Evolutionary conservation across 2,329 filamentous ascomycete species (phyloP).

Genomic region (Aspergillus amoenus): DNA sequence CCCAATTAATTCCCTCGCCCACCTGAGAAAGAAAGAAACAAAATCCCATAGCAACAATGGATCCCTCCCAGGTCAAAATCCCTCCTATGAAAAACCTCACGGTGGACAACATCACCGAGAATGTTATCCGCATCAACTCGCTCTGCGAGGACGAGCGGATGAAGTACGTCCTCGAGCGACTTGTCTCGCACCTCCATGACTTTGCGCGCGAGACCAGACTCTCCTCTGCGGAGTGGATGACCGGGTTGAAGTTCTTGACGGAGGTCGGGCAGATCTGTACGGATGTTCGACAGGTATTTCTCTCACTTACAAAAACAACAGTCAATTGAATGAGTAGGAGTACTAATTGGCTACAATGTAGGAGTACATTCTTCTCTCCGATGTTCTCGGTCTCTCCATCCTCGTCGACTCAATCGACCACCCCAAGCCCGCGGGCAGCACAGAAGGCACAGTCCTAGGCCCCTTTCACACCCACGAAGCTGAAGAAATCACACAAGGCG

Average conservation of each 20-base stretch:
- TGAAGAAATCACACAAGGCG: constrained; percentile 54
- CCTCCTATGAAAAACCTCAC: constrained; percentile 66
- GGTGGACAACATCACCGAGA: constrained; percentile 77
- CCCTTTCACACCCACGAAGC: constrained; percentile 84
- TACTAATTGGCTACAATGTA: constrained; percentile 25
- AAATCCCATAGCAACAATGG: constrained; percentile 27
- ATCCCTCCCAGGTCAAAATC: constrained; percentile 43
- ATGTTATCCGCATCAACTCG: constrained; percentile 73
- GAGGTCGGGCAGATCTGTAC: constrained; percentile 70
- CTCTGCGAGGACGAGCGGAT: constrained; percentile 64
- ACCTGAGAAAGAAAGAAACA: background rate
- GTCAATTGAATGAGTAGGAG: background rate
- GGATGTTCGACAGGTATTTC: constrained; percentile 66
- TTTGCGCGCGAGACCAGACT: constrained; percentile 77
- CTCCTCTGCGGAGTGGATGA: constrained; percentile 76
- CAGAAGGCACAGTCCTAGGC: constrained; percentile 77
- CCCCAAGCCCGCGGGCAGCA: constrained; percentile 68
- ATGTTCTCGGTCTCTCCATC: constrained; percentile 75
- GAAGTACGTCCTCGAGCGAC: constrained; percentile 69
- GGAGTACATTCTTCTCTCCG: constrained; percentile 81
- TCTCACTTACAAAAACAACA: background rate
- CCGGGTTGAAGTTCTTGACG: constrained; percentile 69
- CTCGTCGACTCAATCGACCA: constrained; percentile 82
- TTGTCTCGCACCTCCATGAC: constrained; percentile 77
- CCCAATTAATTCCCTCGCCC: background rate